Percentiles rank a stretch among this genome's conserved stretches.
Conservation (phyloP, 2,329 filamentous ascomycete species). For the Cladosporium sp. region DNA sequence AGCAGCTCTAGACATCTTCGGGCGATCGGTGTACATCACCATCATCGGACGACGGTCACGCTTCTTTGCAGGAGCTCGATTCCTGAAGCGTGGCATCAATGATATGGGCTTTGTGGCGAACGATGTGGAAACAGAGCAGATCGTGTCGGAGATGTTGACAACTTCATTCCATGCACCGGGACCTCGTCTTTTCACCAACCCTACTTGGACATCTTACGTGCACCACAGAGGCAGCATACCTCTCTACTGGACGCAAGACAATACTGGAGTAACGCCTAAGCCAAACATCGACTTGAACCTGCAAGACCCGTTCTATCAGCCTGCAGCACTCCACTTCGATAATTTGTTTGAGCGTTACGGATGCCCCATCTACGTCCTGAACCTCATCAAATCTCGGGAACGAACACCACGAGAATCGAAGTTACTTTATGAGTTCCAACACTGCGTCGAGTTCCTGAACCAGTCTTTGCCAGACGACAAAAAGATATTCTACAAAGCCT, state of each 20-base stretch:
- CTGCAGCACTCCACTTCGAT: slow-evolving; percentile 91
- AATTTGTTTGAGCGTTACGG: slow-evolving; percentile 92
- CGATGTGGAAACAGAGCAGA: slow-evolving; percentile 97
- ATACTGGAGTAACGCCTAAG: slow-evolving; percentile 89
- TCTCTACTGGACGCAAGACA: slow-evolving; percentile 95
- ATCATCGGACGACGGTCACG: slow-evolving; percentile 89
- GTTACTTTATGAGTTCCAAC: slow-evolving; percentile 78
- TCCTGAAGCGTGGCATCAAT: slow-evolving; percentile 90
- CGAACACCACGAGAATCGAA: slow-evolving; percentile 88
- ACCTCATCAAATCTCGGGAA: slow-evolving; percentile 82
- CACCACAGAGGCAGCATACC: slow-evolving; percentile 97
- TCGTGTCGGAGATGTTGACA: slow-evolving; percentile 88
- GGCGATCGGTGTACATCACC: slow-evolving; percentile 83
- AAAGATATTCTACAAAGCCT: slow-evolving; percentile 89
- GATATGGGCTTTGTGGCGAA: slow-evolving; percentile 95
- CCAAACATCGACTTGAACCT: slow-evolving; percentile 93
- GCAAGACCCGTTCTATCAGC: slow-evolving; percentile 92
- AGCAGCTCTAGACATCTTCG: slow-evolving; percentile 69
- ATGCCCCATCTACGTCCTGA: slow-evolving; percentile 83
- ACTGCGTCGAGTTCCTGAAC: slow-evolving; percentile 86
- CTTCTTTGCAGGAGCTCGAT: slow-evolving; percentile 89
- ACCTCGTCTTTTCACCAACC: slow-evolving; percentile 77
- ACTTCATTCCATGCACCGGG: slow-evolving; percentile 95
- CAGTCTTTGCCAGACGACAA: slow-evolving; percentile 81
- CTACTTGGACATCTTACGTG: slow-evolving; percentile 91